These are phyloP conservation scores for Diaporthe sp. DNA, from an alignment of 2,329 filamentous ascomycete species.

Conservation along the genomic window DNA sequence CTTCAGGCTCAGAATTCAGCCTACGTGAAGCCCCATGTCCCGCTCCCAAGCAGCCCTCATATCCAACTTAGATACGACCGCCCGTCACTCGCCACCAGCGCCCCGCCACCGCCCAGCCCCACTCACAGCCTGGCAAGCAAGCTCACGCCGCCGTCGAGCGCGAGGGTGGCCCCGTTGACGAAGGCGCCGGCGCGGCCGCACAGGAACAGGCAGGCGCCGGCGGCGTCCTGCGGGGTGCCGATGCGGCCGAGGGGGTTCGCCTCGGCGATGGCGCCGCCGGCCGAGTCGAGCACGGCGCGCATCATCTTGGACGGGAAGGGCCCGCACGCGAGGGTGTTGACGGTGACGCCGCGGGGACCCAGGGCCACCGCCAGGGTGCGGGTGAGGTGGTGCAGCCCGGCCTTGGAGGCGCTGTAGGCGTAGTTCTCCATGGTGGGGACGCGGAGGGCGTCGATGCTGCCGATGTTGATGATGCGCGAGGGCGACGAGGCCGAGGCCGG, in stretches of 20 bases:
- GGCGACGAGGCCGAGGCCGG: constrained; percentile 58
- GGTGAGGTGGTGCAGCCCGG: constrained; percentile 74
- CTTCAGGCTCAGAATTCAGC: no score
- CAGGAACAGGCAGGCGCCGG: constrained; percentile 79
- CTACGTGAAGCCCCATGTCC: no score
- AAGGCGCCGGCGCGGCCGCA: constrained; percentile 76
- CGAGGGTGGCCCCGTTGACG: constrained; percentile 75
- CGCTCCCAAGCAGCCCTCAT: no score
- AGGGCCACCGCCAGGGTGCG: constrained; percentile 72
- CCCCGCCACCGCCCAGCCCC: background rate
- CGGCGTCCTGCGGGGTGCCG: constrained; percentile 77
- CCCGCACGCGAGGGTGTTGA: constrained; percentile 79
- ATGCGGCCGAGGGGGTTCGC: constrained; percentile 77
- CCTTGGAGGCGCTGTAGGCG: constrained; percentile 73
- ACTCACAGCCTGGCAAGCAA: constrained; percentile 60
- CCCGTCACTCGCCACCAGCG: background rate
- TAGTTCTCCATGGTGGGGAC: constrained; percentile 72
- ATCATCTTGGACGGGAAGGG: constrained; percentile 81
- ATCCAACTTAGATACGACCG: background rate
- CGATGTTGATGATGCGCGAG: constrained; percentile 73
- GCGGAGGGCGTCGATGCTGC: constrained; percentile 73
- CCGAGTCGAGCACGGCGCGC: constrained; percentile 70
- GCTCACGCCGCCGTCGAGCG: constrained; percentile 71
- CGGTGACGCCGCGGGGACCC: constrained; percentile 71
- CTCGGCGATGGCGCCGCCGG: constrained; percentile 66